These are phyloP conservation scores for Peronospora belbahrii DNA, from an alignment of 352 stramenopile species.

Conservation along the genomic window DNA sequence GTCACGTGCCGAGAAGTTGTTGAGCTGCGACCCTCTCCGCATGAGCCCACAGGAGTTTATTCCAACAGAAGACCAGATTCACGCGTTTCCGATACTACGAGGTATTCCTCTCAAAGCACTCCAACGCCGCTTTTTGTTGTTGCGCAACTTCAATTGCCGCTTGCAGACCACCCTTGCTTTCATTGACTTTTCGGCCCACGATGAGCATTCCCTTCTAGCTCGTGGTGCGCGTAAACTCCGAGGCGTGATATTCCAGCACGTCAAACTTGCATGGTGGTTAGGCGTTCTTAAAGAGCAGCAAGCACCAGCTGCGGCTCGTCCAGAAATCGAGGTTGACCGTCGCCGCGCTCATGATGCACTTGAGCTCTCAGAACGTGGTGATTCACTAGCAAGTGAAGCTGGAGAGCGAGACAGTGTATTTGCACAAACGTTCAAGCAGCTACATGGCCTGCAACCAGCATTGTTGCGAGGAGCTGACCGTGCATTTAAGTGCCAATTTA, in stretches of 20 bases:
- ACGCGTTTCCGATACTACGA: conserved; percentile 37
- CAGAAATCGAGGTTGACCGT: conserved; percentile 83
- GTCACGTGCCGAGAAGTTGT: conserved; percentile 54
- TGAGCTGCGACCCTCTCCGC: conserved; percentile 77
- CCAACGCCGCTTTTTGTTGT: conserved; percentile 74
- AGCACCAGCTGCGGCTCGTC: conserved; percentile 60
- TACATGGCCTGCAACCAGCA: conserved; percentile 80
- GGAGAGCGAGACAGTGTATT: conserved; percentile 76
- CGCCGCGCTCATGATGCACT: conserved; percentile 61
- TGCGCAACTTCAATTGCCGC: conserved; percentile 84
- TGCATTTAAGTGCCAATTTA: conserved; percentile 89
- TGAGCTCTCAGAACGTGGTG: conserved; percentile 30
- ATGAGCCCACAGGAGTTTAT: conserved; percentile 78
- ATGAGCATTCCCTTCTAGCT: conserved; percentile 55
- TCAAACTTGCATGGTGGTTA: conserved; percentile 86
- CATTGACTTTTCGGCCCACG: conserved; percentile 70
- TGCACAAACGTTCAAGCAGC: conserved; percentile 78
- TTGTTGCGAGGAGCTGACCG: conserved; percentile 76
- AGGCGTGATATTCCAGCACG: conserved; percentile 76
- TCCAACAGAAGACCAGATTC: conserved; percentile 57
- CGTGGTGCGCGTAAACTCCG: conserved; percentile 50
- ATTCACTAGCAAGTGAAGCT: conserved; percentile 18
- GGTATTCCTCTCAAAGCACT: conserved; percentile 45
- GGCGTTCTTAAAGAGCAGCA: conserved; percentile 84
- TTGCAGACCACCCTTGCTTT: conserved; percentile 82